Evolutionary conservation across 345 rosid species (phyloP), one percentile per base, ranked within the genome.

Genomic region (Gossypium herbaceum): DNA sequence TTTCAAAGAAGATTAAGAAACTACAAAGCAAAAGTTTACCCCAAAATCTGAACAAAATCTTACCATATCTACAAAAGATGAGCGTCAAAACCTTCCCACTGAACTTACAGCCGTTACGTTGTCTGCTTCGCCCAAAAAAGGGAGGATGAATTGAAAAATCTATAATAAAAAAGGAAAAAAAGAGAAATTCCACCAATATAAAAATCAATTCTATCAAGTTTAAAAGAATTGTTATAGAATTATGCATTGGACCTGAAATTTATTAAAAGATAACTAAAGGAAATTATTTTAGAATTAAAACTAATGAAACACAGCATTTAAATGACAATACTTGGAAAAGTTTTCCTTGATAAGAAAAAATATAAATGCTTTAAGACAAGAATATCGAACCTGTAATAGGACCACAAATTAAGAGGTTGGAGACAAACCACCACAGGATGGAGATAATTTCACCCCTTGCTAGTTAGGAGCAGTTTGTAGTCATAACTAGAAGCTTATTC

Each of bases 121-220:
- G 88, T 73, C 91, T 73, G 83, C 92, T 83, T 88, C 82, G 70
- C 89, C 87, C 72, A 82, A 80, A 82, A 86, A 87, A 78, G 85
- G 81, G 80, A 81, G 80, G 88, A 82, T 3, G 88, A 82, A 79
- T 82, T 81, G 85, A 82, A 81, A 86, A 84, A 86, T 85, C 90
- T 88, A 90, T 73, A 82, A 79, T 76, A 34, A 34, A 34, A 34
- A 34, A 5, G 41, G 7, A 75, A 73, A 72, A 8, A 68, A 45
- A 25, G 60, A 81, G 65, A 73, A 76, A 67, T 76, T 75, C 79
- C 84, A 79, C 78, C 78, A 82, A 58, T 72, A 80, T 12, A 77
- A 78, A 77, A 79, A 79, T 80, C 72, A 75, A 73, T 68, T 76
- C 77, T 68, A 73, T 67, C 43, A 73, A 63, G 54, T 71, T 71